These are phyloP conservation scores for Daldinia grandis DNA, from an alignment of 495 filamentous ascomycete species.

Conservation along the genomic window DNA sequence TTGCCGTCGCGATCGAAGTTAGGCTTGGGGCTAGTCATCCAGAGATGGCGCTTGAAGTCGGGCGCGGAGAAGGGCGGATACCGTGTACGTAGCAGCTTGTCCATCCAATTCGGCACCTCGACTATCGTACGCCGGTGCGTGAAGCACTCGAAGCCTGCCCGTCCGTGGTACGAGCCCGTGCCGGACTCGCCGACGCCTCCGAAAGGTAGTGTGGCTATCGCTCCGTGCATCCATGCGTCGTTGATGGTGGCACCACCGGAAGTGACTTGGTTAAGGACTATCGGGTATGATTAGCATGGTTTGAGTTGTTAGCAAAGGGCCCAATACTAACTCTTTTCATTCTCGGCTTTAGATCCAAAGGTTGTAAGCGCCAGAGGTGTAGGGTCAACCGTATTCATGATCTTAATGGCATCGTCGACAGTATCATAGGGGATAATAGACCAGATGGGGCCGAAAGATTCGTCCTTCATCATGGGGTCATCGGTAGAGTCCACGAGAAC, in stretches of 20 bases:
- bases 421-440: slow-evolving; percentile 76
- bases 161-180: slow-evolving; percentile 83
- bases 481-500: slow-evolving; percentile 76
- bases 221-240: slow-evolving; percentile 82
- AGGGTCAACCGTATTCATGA: slow-evolving; percentile 76
- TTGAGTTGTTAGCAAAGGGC: background rate
- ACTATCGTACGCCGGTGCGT: slow-evolving; percentile 79
- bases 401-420: slow-evolving; percentile 80
- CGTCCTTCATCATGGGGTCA: slow-evolving; percentile 79
- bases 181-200: slow-evolving; percentile 92
- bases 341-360: slow-evolving; percentile 82
- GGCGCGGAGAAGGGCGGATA: slow-evolving; percentile 76
- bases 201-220: slow-evolving; percentile 79
- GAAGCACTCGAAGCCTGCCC: slow-evolving; percentile 85
- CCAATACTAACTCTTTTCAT: slow-evolving; percentile 63
- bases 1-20: slow-evolving; percentile 85
- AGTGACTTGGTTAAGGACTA: slow-evolving; percentile 68
- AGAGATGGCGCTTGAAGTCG: slow-evolving; percentile 64
- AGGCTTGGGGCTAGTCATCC: slow-evolving; percentile 67
- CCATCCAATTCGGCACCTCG: slow-evolving; percentile 82
- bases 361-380: slow-evolving; percentile 85
- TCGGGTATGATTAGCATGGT: slow-evolving; percentile 4
- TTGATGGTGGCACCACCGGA: slow-evolving; percentile 85
- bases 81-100: slow-evolving; percentile 73
- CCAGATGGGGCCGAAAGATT: slow-evolving; percentile 91